Base-by-base conservation (phyloP, 2,329 filamentous ascomycete genomes). In the Fusarium praegraminearum region DNA sequence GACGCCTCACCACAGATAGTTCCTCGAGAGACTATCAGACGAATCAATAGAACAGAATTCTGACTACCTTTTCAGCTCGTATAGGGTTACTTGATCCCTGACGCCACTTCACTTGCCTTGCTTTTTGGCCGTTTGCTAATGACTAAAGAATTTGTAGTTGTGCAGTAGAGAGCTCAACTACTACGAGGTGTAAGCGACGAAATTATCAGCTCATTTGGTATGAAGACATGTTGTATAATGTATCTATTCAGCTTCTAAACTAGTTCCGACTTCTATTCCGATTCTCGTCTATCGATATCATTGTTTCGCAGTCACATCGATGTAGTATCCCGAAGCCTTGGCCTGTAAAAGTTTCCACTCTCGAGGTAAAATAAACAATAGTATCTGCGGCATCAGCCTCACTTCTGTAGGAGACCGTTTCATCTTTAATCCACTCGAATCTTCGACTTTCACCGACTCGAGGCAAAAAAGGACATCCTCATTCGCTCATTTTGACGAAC, bases 1-100 rank as follows among this genome's bases (percentile, higher is more conserved):
- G 33, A 8, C 26, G 26, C 26, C 10, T 52, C 24, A 40, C n/a
- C n/a, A 18, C 22, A 28, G 8, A 28, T 20, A 41, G 33, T n/a
- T 35, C 15, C 22, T 40, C 18, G 9, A 22, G 35, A 61, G 30
- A 33, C 28, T 33, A 44, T 38, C 35, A 32, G 3, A 33, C 12
- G n/a, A 41, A 16, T 20, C 13, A n/a, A 41, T 5, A 9, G 35
- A 33, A n/a, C 11, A 44, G 16, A 28, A n/a, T 43, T 36, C 15
- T 24, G 33, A 36, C 62, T 51, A 22, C n/a, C 4, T 18, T 40
- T 22, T 22, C 35, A 63, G 28, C 55, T 43, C 49, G 63, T 66
- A 46, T 41, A 36, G 24, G 35, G 22, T 62, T 66, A 46, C 32
- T 24, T 38, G 24, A 62, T 46, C 63, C 63, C 49, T 66, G 63